Percentiles rank a stretch among this genome's conserved stretches.
phyloP scores from a whole-genome alignment of 768 basidiomycete species.

The Lentinus tigrinus region DNA sequence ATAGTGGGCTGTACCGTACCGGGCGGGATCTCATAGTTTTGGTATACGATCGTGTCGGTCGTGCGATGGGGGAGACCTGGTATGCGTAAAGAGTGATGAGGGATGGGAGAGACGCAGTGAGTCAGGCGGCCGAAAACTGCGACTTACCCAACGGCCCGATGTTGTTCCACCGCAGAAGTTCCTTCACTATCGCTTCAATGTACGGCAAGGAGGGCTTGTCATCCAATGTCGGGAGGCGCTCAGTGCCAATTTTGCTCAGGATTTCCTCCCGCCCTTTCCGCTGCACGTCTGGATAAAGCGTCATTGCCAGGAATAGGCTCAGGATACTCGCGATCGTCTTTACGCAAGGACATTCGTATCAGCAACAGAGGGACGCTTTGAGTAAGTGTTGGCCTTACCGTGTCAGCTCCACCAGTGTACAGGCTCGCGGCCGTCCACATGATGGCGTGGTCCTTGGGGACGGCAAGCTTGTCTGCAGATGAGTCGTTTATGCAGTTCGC shows the following conservation, averaged over 20 bases:
- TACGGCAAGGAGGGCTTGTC: slow-evolving; percentile 24
- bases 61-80: slow-evolving; percentile 25
- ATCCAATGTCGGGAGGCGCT: slow-evolving; percentile 18
- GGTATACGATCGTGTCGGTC: slow-evolving; percentile 22
- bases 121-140: slow-evolving; percentile 17
- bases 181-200: slow-evolving; percentile 22
- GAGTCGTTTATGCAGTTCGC: too few species aligned
- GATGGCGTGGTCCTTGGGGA: too few species aligned
- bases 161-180: slow-evolving; percentile 35
- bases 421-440: too few species aligned
- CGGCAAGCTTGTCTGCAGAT: too few species aligned
- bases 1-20: not conserved
- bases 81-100: slow-evolving; percentile 38
- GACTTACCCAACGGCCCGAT: too few species aligned
- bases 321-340: not conserved
- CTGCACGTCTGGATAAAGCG: slow-evolving; percentile 13
- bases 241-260: slow-evolving; percentile 17
- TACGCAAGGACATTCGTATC: slow-evolving; percentile 14
- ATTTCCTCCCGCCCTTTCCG: slow-evolving; percentile 19
- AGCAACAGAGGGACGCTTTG: too few species aligned
- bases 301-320: slow-evolving; percentile 13
- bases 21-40: not conserved
- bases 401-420: too few species aligned
- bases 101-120: slow-evolving; percentile 29
- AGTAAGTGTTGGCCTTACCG: too few species aligned